These are phyloP conservation scores for Malus fusca DNA, from an alignment of 306 rosid genomes.

Conservation along the genomic window DNA sequence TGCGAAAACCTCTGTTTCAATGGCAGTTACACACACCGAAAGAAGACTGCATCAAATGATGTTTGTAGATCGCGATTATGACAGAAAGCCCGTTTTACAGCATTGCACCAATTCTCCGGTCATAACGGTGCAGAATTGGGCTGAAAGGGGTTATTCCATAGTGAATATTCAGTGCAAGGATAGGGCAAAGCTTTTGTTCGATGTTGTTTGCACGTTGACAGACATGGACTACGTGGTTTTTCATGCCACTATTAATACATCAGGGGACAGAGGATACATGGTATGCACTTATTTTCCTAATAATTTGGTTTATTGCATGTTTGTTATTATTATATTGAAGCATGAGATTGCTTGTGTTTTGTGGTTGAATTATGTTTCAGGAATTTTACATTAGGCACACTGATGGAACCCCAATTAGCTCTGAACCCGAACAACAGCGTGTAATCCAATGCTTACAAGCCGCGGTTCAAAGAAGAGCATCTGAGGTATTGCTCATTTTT, in stretches of 20 bases:
- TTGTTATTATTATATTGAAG: slow-evolving; percentile 3
- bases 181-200: slow-evolving; percentile 67
- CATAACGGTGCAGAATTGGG: slow-evolving; percentile 80
- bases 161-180: slow-evolving; percentile 89
- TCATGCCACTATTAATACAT: slow-evolving; percentile 73
- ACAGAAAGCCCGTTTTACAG: slow-evolving; percentile 56
- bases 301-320: neutral
- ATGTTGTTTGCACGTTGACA: slow-evolving; percentile 80
- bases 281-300: slow-evolving; percentile 25
- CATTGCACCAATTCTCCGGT: slow-evolving; percentile 29
- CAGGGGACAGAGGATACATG: slow-evolving; percentile 51
- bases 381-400: slow-evolving; percentile 83
- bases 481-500: slow-evolving; percentile 42
- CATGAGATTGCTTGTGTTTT: neutral
- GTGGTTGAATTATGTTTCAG: slow-evolving; percentile 22
- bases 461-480: slow-evolving; percentile 78
- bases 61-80: slow-evolving; percentile 81
- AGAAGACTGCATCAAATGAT: slow-evolving; percentile 97
- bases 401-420: slow-evolving; percentile 95
- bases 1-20: slow-evolving; percentile 68
- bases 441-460: slow-evolving; percentile 88
- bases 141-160: slow-evolving; percentile 73
- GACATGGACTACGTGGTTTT: slow-evolving; percentile 91
- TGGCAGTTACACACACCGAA: slow-evolving; percentile 61
- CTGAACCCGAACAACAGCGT: slow-evolving; percentile 81